Base-by-base conservation (phyloP, 352 stramenopile genomes). In the Pythium periplocum region DNA sequence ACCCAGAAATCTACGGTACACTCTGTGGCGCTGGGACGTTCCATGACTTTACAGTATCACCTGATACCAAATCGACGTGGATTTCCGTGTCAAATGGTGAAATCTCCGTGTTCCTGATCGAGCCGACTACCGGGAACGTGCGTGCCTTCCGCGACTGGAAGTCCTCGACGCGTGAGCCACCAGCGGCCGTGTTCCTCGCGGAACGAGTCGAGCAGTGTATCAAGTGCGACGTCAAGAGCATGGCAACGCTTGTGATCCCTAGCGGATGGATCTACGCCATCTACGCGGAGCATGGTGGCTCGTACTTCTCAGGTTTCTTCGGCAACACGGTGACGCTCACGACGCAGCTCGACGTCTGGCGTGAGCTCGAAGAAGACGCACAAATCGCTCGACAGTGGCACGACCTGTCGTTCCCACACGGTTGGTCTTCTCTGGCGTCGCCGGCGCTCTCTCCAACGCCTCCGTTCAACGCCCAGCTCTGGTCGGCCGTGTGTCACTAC, bases 201-300 rank as follows among this genome's bases (percentile, higher is more conserved):
- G 78, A 93, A 41, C 70, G 65, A 37, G 72, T 88, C 39, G 75
- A 87, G 40, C 75, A 80, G 6, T 95, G 84, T 60, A 88, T 82
- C 59, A 87, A 86, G 48, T 82, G 68, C 52, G 67, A 73, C 7
- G 66, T 95, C 26, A 61, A 48, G 59, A 57, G 64, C n/a, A 64
- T 62, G 0, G 68, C 68, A 46, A 76, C 77, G 12, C 40, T 95
- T 6, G 45, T 90, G 4, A 49, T 95, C 0, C 84, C 84, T 0
- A 64, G 78, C 26, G 81, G 83, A 2, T 93, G 78, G 78, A 71
- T 89, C 8, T 82, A 75, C 51, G 83, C 83, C n/a, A 46, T 88
- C 11, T 95, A 73, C 59, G 62, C 67, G 6, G 65, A 71, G 8
- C 55, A 78, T 7, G 71, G 62, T 32, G 83, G 72, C 30, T 79